Evolutionary conservation across 768 basidiomycete species (phyloP), one percentile per base, ranked within the genome.

Genomic region (Rubroboletus satanas): DNA sequence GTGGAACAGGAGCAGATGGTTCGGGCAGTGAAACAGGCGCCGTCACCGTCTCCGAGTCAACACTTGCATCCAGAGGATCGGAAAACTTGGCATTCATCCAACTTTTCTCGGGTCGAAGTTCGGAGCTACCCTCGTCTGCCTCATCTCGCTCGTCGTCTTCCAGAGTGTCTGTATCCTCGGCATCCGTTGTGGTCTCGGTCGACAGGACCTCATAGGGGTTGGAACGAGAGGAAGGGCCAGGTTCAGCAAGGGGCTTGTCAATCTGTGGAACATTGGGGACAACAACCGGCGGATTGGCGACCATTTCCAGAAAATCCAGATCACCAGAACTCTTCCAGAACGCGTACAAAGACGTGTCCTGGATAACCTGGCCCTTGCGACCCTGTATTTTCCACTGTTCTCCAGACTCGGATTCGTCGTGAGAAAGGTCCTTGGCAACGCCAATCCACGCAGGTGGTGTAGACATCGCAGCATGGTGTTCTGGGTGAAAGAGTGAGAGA

Each of bases 311-410:
- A 60, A 83, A 85, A 2, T 66, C 69, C 3, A 85, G 51, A 60
- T 87, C 84, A 0, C 62, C 52, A 5, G 73, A 74, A 6, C 66
- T 59, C 49, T 67, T 69, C 85, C 85, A 87, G 54, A 79, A 83
- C 0, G 73, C 75, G 58, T 83, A 84, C 0, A 72, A 31, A 0
- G 79, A 69, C 2, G 59, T 59, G 31, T 71, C 68, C 18, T 31
- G 49, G 21, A 42, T 10, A 3, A 59, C 62, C 51, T 58, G 61
- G 28, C 71, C 71, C 11, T 47, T 52, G 4, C 39, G 57, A 21
- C 75, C 74, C 21, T 68, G 70, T 5, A 9, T 66, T 33, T 72
- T 59, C 78, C 81, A 81, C 18, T 55, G 49, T 17, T 37, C 64
- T 35, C 62, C 65, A 18, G 58, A 47, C 23, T 65, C 62, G 2